Conservation (phyloP, 1,284 basidiomycete species). For the Sphagnurus paluster region DNA sequence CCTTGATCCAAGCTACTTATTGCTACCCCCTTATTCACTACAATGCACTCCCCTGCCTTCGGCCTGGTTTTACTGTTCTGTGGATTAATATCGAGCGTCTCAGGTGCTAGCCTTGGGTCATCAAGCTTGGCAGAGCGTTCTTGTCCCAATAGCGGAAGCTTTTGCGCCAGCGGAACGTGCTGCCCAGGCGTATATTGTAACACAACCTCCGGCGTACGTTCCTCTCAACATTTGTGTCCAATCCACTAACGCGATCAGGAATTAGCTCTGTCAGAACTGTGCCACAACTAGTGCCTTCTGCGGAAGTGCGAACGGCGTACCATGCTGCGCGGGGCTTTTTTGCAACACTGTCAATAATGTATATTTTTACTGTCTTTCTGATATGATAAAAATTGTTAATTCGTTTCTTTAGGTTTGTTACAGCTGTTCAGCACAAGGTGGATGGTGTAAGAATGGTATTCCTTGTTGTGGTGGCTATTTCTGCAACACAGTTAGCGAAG, state of each 20-base stretch:
- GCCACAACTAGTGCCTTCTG: background rate
- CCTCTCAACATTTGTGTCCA: background rate
- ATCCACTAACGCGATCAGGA: too few species aligned
- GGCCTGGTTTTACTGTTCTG: background rate
- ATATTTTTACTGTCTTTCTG: conserved; percentile 1
- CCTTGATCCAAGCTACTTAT: too few species aligned
- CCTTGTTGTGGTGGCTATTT: background rate
- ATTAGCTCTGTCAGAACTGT: background rate
- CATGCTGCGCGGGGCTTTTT: conserved; percentile 23
- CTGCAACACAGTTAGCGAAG: background rate
- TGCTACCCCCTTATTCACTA: too few species aligned
- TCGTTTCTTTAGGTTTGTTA: background rate
- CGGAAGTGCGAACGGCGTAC: background rate
- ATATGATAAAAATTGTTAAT: background rate
- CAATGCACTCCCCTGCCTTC: background rate
- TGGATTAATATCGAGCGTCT: background rate
- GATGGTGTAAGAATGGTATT: background rate
- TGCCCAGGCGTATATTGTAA: conserved; percentile 25
- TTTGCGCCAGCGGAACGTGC: background rate
- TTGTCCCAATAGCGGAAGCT: background rate
- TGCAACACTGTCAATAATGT: conserved; percentile 27
- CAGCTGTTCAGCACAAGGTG: background rate
- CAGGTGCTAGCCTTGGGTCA: background rate
- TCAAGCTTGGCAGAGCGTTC: background rate
- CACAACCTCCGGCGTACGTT: background rate